A percentile compares a stretch with the other conserved stretches of the same genome.
Evolutionary conservation across 257 asterid species (phyloP).

Genomic region (Anisodus tanguticus): DNA sequence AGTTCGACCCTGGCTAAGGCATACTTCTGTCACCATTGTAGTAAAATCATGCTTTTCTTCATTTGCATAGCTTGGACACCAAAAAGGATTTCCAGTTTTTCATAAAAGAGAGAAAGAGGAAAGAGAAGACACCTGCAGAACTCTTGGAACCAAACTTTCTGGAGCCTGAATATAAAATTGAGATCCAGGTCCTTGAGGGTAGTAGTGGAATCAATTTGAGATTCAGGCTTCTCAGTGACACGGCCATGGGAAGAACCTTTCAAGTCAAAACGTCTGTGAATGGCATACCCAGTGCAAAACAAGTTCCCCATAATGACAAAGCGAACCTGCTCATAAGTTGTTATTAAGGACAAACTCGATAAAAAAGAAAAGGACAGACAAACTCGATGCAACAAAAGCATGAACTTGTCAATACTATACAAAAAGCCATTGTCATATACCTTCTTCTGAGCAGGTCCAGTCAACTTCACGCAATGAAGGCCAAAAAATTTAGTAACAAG

Average conservation of each 20-base stretch:
- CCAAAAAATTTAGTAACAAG: constrained; percentile 83
- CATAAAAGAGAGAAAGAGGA: background rate
- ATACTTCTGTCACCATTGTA: background rate
- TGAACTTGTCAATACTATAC: constrained; percentile 10
- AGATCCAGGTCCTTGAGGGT: constrained; percentile 96
- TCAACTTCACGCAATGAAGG: constrained; percentile 87
- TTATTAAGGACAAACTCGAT: constrained; percentile 23
- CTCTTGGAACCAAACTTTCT: constrained; percentile 70
- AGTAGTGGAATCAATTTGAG: constrained; percentile 75
- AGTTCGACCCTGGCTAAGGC: background rate
- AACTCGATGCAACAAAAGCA: background rate
- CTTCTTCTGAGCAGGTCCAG: constrained; percentile 90
- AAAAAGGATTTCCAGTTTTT: background rate
- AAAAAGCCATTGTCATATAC: constrained; percentile 38
- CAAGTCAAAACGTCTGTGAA: constrained; percentile 84
- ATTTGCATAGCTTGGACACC: background rate
- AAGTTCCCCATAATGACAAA: constrained; percentile 94
- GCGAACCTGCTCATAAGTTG: constrained; percentile 62
- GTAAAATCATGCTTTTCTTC: background rate
- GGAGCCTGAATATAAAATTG: constrained; percentile 76
- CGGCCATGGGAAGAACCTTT: constrained; percentile 98
- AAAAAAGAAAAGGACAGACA: background rate
- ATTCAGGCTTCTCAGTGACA: constrained; percentile 62
- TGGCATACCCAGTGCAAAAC: constrained; percentile 72
- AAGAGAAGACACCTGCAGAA: constrained; percentile 62